Conservation (phyloP, 768 basidiomycete genomes). For the Kwoniella shandongensis region DNA sequence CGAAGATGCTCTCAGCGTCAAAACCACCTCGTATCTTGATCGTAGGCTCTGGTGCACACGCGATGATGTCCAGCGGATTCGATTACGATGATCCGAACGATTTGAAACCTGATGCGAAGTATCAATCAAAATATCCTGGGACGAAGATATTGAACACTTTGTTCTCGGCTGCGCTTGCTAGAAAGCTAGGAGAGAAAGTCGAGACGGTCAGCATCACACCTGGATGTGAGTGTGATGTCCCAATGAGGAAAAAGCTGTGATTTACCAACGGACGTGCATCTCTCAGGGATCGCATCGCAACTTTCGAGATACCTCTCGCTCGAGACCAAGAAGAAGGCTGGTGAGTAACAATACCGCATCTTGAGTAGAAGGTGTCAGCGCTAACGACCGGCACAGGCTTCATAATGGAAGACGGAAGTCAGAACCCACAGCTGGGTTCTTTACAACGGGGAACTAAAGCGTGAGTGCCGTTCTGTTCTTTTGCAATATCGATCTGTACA, state of each 20-base stretch:
- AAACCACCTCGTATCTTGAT: slow-evolving; percentile 20
- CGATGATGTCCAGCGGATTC: slow-evolving; percentile 1
- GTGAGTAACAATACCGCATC: slow-evolving; percentile 1
- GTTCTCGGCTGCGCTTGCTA: slow-evolving; percentile 12
- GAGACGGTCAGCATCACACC: slow-evolving; percentile 15
- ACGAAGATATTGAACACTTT: slow-evolving; percentile 16
- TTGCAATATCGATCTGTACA: not conserved
- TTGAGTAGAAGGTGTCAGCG: not conserved
- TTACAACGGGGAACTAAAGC: slow-evolving; percentile 5
- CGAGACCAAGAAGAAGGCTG: slow-evolving; percentile 11
- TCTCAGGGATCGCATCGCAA: slow-evolving; percentile 10
- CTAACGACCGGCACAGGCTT: slow-evolving; percentile 8
- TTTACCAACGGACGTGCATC: not conserved
- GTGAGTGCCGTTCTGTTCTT: slow-evolving; percentile 4
- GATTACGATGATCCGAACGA: slow-evolving; percentile 13
- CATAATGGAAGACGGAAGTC: slow-evolving; percentile 13
- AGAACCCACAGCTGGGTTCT: not conserved
- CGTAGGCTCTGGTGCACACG: slow-evolving; percentile 16
- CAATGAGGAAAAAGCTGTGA: not conserved
- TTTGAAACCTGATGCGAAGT: slow-evolving; percentile 5
- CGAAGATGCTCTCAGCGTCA: slow-evolving; percentile 12
- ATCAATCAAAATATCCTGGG: slow-evolving; percentile 3
- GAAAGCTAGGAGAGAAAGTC: slow-evolving; percentile 12
- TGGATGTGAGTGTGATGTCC: slow-evolving; percentile 6
- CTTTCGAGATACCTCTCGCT: slow-evolving; percentile 5